A percentile compares a stretch with the other conserved stretches of the same genome.
Conservation (phyloP, 768 basidiomycete species). For the Mycena kentingensis region DNA sequence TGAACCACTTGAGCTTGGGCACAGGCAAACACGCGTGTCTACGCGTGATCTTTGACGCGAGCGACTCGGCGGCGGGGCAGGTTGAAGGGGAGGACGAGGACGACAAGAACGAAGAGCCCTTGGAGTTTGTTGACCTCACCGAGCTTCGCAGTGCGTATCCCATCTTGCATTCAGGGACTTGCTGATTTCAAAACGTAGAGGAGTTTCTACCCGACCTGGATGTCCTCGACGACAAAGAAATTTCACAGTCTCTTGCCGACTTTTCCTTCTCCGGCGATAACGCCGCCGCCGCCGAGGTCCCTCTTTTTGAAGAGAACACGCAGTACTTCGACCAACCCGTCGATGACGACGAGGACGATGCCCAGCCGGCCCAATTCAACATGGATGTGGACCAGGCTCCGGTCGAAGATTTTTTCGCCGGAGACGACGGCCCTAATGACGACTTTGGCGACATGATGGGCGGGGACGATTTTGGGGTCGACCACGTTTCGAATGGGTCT, state of each 20-base stretch:
- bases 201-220: slow-evolving; percentile 75
- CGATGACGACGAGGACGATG: slow-evolving; percentile 47
- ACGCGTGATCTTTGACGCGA: slow-evolving; percentile 93
- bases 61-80: slow-evolving; percentile 84
- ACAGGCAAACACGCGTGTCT: slow-evolving; percentile 79
- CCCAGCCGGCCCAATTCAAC: slow-evolving; percentile 34
- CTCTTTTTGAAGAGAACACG: slow-evolving; percentile 60
- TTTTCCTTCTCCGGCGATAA: slow-evolving; percentile 89
- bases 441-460: slow-evolving; percentile 46
- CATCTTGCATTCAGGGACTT: slow-evolving; percentile 12
- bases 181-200: slow-evolving; percentile 35
- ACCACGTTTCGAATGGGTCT: slow-evolving; percentile 46
- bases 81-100: slow-evolving; percentile 77
- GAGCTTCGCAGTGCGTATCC: slow-evolving; percentile 56
- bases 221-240: slow-evolving; percentile 64
- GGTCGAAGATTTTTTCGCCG: slow-evolving; percentile 69
- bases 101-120: slow-evolving; percentile 67
- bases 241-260: slow-evolving; percentile 76
- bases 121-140: slow-evolving; percentile 66
- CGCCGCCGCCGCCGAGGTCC: slow-evolving; percentile 62
- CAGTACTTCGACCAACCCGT: slow-evolving; percentile 39
- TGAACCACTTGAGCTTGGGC: slow-evolving; percentile 90
- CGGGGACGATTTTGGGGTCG: slow-evolving; percentile 46
- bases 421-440: slow-evolving; percentile 56
- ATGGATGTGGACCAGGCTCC: slow-evolving; percentile 46